Conservation (phyloP, 345 rosid genomes). For the Populus deltoides region DNA sequence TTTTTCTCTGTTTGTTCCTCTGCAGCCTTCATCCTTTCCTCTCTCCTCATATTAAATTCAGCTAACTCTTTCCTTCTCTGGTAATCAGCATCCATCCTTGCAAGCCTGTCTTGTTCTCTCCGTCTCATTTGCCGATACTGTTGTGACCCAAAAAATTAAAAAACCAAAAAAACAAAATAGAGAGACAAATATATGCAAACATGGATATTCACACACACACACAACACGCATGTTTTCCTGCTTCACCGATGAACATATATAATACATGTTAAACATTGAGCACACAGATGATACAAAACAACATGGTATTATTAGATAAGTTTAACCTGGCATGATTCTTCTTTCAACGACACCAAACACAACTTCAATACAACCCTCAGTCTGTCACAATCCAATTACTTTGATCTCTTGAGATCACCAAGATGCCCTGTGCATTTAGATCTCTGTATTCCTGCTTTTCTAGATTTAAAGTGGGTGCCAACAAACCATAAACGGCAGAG, state of each 20-base stretch:
- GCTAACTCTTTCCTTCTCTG: conserved; percentile 69
- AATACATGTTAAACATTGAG: background rate
- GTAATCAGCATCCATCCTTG: conserved; percentile 85
- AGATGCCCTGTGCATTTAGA: background rate
- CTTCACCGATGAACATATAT: no score
- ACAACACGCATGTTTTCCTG: background rate
- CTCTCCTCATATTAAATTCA: conserved; percentile 72
- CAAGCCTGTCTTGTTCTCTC: conserved; percentile 82
- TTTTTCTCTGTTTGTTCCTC: conserved; percentile 87
- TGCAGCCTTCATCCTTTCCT: conserved; percentile 69
- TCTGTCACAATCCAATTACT: background rate
- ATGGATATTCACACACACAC: background rate
- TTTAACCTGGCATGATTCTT: background rate
- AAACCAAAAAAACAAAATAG: background rate
- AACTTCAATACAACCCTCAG: background rate
- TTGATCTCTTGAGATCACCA: background rate
- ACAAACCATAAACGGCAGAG: background rate
- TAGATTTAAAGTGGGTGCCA: background rate
- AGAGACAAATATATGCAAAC: background rate
- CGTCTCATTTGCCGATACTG: conserved; percentile 97
- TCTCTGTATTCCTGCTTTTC: background rate
- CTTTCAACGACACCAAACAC: background rate
- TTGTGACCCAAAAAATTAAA: background rate
- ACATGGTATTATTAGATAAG: background rate
- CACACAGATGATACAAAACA: background rate